Conservation (phyloP, 2,329 filamentous ascomycete species). For the Trichoderma breve region DNA sequence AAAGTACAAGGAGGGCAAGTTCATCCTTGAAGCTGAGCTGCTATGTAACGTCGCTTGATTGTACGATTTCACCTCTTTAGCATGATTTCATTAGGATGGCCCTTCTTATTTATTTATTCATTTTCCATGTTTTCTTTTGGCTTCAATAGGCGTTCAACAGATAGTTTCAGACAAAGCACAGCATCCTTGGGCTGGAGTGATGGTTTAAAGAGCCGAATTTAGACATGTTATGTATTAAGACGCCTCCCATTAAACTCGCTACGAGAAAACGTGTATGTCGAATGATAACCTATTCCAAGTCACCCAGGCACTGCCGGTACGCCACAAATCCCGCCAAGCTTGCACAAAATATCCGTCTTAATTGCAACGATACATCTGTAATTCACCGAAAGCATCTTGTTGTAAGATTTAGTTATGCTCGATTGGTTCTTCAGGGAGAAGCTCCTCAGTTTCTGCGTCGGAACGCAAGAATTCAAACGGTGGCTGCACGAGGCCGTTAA, state of each 20-base stretch:
- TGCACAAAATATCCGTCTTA: neutral
- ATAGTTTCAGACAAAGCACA: neutral
- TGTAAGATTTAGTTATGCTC: conserved; percentile 54
- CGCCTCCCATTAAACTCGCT: neutral
- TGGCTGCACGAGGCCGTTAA: conserved; percentile 88
- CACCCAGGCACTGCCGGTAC: neutral
- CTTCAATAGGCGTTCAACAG: conserved; percentile 2
- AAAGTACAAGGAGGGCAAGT: conserved; percentile 99
- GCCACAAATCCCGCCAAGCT: neutral
- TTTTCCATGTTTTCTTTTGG: neutral
- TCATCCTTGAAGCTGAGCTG: conserved; percentile 89
- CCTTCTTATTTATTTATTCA: neutral
- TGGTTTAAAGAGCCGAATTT: neutral
- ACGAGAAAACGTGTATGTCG: neutral
- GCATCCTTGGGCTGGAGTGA: neutral
- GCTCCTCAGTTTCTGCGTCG: conserved; percentile 55
- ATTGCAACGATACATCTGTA: neutral
- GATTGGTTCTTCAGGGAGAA: conserved; percentile 80
- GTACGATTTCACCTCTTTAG: neutral
- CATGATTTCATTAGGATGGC: neutral
- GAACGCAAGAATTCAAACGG: conserved; percentile 68
- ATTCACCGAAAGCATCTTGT: neutral
- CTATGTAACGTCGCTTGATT: conserved; percentile 70
- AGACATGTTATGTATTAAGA: neutral
- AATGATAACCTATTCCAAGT: neutral